Evolutionary conservation across 2,329 filamentous ascomycete genomes (phyloP).

Genomic region (Penicillium frequentans): DNA sequence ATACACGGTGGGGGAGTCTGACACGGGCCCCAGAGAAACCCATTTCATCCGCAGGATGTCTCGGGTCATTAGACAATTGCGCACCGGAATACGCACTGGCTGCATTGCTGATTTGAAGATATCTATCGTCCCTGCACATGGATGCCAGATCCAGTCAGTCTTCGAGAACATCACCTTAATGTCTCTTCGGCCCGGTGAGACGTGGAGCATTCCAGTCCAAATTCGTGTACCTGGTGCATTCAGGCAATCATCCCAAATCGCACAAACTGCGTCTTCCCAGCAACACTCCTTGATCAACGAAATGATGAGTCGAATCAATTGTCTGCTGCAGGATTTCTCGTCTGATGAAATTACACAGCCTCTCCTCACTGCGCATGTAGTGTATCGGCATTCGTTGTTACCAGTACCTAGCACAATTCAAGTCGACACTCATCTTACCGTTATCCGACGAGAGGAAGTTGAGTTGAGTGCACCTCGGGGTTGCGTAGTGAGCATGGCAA

Average conservation of each 20-base stretch:
- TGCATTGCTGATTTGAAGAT: slow-evolving; percentile 25
- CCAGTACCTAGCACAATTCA: slow-evolving; percentile 22
- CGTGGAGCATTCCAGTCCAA: slow-evolving; percentile 29
- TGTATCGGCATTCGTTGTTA: slow-evolving; percentile 35
- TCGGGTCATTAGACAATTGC: slow-evolving; percentile 27
- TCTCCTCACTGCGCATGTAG: slow-evolving; percentile 27
- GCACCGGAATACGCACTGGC: slow-evolving; percentile 30
- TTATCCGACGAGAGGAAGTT: slow-evolving; percentile 8
- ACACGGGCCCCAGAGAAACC: slow-evolving; percentile 7
- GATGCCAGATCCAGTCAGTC: slow-evolving; percentile 24
- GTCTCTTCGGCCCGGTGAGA: slow-evolving; percentile 32
- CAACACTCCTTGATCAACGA: slow-evolving; percentile 19
- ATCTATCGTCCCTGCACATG: slow-evolving; percentile 19
- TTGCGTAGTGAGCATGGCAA: neutral
- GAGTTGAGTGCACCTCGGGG: neutral
- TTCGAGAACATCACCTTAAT: slow-evolving; percentile 18
- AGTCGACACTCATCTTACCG: slow-evolving; percentile 23
- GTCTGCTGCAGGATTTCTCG: slow-evolving; percentile 24
- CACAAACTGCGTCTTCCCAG: neutral
- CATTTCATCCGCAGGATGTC: slow-evolving; percentile 24
- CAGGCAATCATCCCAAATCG: neutral
- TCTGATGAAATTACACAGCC: slow-evolving; percentile 15
- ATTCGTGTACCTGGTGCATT: slow-evolving; percentile 19
- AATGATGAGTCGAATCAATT: slow-evolving; percentile 31
- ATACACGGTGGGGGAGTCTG: slow-evolving; percentile 17